phyloP scores from a whole-genome alignment of 2,329 filamentous ascomycete genomes.

The Lomentospora prolificans region DNA sequence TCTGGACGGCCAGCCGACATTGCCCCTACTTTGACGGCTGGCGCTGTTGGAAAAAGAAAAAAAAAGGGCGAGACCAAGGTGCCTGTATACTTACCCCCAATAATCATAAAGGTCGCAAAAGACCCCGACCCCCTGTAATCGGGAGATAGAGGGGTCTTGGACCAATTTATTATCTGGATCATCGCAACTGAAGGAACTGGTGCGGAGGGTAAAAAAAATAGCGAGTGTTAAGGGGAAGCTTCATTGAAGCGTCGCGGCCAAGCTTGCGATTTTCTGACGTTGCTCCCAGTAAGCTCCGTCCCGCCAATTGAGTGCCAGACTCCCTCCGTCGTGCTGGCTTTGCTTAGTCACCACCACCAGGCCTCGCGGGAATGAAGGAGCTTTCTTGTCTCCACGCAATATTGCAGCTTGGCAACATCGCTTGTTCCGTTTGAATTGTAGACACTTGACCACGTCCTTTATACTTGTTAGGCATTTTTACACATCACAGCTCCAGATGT shows the following conservation, averaged over 20 bases:
- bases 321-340: no score
- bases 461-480: no score
- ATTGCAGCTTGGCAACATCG: no score
- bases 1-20: neutral
- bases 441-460: no score
- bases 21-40: neutral
- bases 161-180: conserved; percentile 37
- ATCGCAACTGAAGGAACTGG: conserved; percentile 8
- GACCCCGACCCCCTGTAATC: conserved; percentile 54
- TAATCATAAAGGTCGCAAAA: conserved; percentile 94
- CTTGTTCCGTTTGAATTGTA: no score
- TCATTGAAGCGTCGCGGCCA: neutral
- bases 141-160: conserved; percentile 46
- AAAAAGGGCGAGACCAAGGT: conserved; percentile 1
- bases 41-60: no score
- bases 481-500: no score
- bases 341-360: no score
- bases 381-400: no score
- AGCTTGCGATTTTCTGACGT: neutral
- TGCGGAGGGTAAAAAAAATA: neutral
- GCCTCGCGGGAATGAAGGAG: no score
- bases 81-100: conserved; percentile 64
- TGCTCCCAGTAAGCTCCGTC: no score
- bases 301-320: no score
- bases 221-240: neutral